Evolutionary conservation across 192 early-diverging fungal genomes (phyloP), one percentile per base, ranked within the genome.

Genomic region (Dissophora ornata): DNA sequence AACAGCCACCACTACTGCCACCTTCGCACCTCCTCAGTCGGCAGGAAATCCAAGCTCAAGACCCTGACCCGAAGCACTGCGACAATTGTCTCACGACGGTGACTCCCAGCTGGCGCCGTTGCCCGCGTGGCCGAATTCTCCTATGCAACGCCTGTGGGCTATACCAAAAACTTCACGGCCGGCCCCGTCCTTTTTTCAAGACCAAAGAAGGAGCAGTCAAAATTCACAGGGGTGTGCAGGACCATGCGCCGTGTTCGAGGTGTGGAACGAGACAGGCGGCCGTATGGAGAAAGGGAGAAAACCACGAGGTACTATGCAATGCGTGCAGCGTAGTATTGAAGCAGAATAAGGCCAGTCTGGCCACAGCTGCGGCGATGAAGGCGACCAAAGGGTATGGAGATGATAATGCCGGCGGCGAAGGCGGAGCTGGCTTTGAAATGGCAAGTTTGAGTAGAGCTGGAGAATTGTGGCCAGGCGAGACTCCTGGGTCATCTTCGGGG

Each of bases 91-190:
- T 42, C 6, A 67, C 63, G 0, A 52, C 53, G 0, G 22, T 21
- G 1, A 75, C 71, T 0, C 71, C 63, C 2, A 75, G 71, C 34
- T 75, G 71, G 71, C 50, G 71, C 26, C 71, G 71, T 0, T 75
- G 71, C n/a, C 50, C 63, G 4, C 48, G 61, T 3, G 63, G 63
- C 1, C 32, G 29, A 18, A 60, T 54, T 22, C 36, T 75, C 0
- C 51, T 75, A 25, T 75, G 71, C 22, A 75, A 67, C 28, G 71
- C 71, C 8, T 75, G 71, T 49, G 71, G 71, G 15, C 19, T 75
- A 1, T 75, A 67, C 21, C 60, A 71, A n/a, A 71, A 71, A 30
- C 61, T 71, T 0, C 69, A 71, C 29, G 54, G 54, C 21, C 29
- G 30, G 19, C 28, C 69, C 3, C 42, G 69, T n/a, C 69, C 69